phyloP scores from a whole-genome alignment of 2,329 filamentous ascomycete species.

The Arthrobotrys sphaeroides region DNA sequence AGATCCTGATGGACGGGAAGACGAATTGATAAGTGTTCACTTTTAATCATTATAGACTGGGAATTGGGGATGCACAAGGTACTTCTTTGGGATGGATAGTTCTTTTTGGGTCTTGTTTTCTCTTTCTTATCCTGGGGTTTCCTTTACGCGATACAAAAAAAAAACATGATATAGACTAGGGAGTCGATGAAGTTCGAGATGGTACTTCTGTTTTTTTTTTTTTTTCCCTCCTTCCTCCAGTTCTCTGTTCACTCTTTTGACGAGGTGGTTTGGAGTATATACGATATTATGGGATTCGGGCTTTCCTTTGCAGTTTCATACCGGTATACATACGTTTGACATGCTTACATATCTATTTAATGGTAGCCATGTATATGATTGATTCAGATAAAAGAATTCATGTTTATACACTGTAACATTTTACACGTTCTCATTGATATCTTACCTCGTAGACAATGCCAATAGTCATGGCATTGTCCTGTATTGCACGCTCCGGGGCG shows the following conservation, averaged over 20 bases:
- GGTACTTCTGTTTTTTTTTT: background rate
- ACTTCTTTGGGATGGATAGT: background rate
- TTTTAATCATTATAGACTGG: background rate
- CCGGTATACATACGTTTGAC: too few species aligned
- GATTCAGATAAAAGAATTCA: too few species aligned
- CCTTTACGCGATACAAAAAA: background rate
- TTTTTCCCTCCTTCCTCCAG: background rate
- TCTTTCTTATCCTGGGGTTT: background rate
- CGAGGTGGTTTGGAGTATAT: background rate
- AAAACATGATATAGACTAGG: background rate
- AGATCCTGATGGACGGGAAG: slow-evolving; percentile 54
- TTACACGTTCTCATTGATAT: too few species aligned
- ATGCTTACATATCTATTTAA: too few species aligned
- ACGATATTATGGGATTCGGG: slow-evolving; percentile 3
- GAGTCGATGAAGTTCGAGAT: background rate
- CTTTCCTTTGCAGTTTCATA: too few species aligned
- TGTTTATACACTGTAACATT: too few species aligned
- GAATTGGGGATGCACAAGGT: background rate
- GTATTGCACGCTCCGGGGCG: too few species aligned
- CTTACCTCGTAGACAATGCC: too few species aligned
- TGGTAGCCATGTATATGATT: too few species aligned
- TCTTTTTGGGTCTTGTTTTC: background rate
- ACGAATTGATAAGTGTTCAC: slow-evolving; percentile 24
- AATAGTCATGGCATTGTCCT: too few species aligned
- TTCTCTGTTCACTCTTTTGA: background rate